phyloP scores from a whole-genome alignment of 345 rosid species.

The Aquilaria malaccensis region DNA sequence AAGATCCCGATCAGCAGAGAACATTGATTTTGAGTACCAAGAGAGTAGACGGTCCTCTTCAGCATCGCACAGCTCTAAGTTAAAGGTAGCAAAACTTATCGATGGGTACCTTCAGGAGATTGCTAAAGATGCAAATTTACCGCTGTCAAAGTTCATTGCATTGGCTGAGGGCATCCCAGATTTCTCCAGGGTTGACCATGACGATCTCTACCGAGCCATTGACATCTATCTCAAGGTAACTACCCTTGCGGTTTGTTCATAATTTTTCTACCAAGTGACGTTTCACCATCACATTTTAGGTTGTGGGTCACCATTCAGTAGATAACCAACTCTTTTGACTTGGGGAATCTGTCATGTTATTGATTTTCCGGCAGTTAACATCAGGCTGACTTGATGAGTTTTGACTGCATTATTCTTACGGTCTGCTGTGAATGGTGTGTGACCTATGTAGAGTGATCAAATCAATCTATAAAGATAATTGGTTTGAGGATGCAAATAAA shows the following conservation, averaged over 20 bases:
- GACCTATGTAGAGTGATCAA: constrained; percentile 4
- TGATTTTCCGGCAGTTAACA: constrained; percentile 20
- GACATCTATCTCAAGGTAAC: constrained; percentile 97
- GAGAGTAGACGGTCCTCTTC: constrained; percentile 94
- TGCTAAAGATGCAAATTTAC: constrained; percentile 65
- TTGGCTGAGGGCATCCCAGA: constrained; percentile 78
- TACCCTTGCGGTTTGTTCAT: neutral
- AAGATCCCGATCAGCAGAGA: constrained; percentile 91
- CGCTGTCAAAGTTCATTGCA: constrained; percentile 68
- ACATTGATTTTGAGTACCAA: constrained; percentile 73
- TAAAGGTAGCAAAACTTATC: constrained; percentile 91
- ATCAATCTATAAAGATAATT: constrained; percentile 1
- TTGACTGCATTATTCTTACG: constrained; percentile 8
- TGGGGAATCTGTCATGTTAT: constrained; percentile 13
- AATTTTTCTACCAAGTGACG: neutral
- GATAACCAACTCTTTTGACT: constrained; percentile 59
- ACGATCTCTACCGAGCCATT: constrained; percentile 90
- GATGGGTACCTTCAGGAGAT: constrained; percentile 85
- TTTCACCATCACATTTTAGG: constrained; percentile 22
- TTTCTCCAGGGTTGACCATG: constrained; percentile 81
- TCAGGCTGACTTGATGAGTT: constrained; percentile 25
- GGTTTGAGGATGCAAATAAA: too few relatives aligned
- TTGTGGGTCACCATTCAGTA: constrained; percentile 26
- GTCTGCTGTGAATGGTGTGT: constrained; percentile 1
- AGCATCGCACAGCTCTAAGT: constrained; percentile 88